Conservation (phyloP, 129 eudicot genomes). For the Flaveria brownii region DNA sequence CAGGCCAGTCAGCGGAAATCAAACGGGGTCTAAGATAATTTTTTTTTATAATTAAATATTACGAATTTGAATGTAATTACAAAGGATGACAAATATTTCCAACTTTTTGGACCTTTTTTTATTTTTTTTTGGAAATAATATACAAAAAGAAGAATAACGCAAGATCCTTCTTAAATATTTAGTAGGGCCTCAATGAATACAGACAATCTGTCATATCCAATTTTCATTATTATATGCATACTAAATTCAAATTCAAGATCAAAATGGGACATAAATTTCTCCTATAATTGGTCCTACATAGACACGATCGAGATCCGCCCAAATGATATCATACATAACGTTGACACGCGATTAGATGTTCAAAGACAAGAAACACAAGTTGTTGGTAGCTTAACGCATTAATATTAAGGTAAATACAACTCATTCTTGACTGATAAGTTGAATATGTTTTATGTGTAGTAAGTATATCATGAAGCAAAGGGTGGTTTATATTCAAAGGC, state of each 20-base stretch:
- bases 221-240: conserved; percentile 11
- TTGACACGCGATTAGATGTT: not conserved
- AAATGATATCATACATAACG: not conserved
- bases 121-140: not conserved
- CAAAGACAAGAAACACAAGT: conserved; percentile 3
- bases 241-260: not conserved
- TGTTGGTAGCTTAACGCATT: no score
- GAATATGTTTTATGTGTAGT: no score
- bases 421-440: not conserved
- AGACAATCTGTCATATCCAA: conserved; percentile 18
- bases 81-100: not conserved
- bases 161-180: conserved; percentile 33
- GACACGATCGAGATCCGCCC: not conserved
- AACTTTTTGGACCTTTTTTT: not conserved
- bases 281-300: conserved; percentile 9
- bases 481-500: not conserved
- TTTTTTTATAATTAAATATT: not conserved
- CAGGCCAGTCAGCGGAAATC: no score
- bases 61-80: conserved; percentile 4
- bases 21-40: no score
- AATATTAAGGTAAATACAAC: not conserved
- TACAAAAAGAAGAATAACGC: conserved; percentile 19
- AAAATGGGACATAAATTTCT: not conserved
- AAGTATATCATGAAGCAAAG: no score
- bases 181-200: conserved; percentile 36